Percentiles rank a stretch among this genome's conserved stretches.
These are phyloP conservation scores for Chlorella sp. DNA, from an alignment of 139 green algal genomes.

Conservation along the genomic window DNA sequence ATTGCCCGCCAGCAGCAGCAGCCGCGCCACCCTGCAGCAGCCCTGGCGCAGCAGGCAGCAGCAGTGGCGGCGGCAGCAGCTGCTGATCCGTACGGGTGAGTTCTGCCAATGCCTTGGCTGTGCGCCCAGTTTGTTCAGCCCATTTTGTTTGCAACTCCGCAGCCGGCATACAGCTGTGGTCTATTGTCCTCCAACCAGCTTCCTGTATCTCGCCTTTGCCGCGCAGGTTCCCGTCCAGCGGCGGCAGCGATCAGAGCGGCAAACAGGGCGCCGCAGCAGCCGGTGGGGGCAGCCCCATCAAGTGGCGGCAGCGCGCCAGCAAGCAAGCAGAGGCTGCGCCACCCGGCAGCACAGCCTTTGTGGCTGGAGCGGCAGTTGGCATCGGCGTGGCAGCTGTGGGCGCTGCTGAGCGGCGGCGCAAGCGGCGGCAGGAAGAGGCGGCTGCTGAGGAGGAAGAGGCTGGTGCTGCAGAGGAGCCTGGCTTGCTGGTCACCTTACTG, in stretches of 20 bases:
- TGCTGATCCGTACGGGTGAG: conserved; percentile 23
- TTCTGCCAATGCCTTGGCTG: too few relatives aligned
- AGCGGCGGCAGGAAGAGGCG: neutral
- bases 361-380: neutral
- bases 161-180: neutral
- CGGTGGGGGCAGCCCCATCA: neutral
- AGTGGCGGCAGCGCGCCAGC: neutral
- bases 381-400: neutral
- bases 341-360: neutral
- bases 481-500: conserved; percentile 24
- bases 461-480: neutral
- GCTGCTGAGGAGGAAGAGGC: neutral
- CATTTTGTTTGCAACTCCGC: too few relatives aligned
- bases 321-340: neutral
- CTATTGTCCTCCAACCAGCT: neutral
- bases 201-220: too few relatives aligned
- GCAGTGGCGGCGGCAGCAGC: neutral
- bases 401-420: neutral
- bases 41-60: conserved; percentile 21
- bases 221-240: neutral
- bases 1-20: neutral
- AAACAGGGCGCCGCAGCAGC: neutral
- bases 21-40: neutral
- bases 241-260: neutral
- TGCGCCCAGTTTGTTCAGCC: too few relatives aligned